Evolutionary conservation across 2,329 filamentous ascomycete species (phyloP).

Genomic region (Verticillium klebahnii): DNA sequence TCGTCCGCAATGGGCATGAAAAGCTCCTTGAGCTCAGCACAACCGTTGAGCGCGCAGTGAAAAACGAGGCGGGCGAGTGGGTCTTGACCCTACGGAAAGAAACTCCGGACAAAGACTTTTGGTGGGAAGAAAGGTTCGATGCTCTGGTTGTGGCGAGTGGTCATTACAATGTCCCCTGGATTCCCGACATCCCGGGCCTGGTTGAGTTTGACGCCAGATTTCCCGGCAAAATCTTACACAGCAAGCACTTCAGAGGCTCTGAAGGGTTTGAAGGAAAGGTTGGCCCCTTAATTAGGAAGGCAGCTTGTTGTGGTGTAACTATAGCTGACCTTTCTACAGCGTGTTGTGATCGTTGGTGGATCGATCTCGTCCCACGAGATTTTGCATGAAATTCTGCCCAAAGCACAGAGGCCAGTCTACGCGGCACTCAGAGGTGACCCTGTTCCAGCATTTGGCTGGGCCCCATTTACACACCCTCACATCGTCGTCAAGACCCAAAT

Average conservation of each 20-base stretch:
- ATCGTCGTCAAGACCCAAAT: constrained; percentile 39
- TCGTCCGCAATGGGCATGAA: constrained; percentile 20
- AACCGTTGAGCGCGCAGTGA: constrained; percentile 50
- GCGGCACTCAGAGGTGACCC: constrained; percentile 40
- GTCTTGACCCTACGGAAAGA: constrained; percentile 42
- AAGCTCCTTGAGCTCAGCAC: constrained; percentile 44
- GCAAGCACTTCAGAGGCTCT: constrained; percentile 30
- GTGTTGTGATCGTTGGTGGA: constrained; percentile 51
- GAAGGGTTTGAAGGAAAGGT: constrained; percentile 18
- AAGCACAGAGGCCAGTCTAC: constrained; percentile 40
- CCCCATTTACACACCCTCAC: constrained; percentile 50
- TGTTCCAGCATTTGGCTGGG: constrained; percentile 49
- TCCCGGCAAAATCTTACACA: constrained; percentile 33
- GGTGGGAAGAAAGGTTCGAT: constrained; percentile 35
- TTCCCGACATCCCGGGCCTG: constrained; percentile 36
- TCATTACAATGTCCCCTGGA: constrained; percentile 33
- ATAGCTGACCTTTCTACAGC: constrained; percentile 21
- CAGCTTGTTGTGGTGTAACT: no score
- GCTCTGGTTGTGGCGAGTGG: constrained; percentile 35
- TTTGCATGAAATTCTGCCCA: constrained; percentile 43
- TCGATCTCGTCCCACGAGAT: constrained; percentile 56
- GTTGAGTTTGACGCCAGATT: constrained; percentile 29
- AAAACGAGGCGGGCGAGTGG: constrained; percentile 37
- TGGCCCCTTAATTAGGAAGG: not conserved
- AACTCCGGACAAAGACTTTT: constrained; percentile 27